Conservation (phyloP, 306 rosid species). For the Malus fusca region DNA sequence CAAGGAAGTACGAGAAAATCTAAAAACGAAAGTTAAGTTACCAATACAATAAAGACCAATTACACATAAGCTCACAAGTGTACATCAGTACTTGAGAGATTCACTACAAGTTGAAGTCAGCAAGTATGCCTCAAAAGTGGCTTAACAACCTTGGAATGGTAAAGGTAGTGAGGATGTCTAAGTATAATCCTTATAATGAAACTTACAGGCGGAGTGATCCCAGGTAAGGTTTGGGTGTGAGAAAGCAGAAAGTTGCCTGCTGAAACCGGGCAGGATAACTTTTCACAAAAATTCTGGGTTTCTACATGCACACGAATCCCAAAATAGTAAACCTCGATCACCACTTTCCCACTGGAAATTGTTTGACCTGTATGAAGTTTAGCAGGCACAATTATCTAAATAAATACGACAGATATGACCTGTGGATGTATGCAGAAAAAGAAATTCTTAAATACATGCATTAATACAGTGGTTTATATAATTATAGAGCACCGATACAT, state of each 20-base stretch:
- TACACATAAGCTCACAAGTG: background rate
- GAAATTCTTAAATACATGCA: background rate
- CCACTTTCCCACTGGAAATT: slow-evolving; percentile 51
- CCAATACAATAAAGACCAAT: background rate
- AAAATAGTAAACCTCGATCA: slow-evolving; percentile 55
- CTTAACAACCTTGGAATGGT: background rate
- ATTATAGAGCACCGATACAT: background rate
- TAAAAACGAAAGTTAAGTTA: background rate
- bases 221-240: slow-evolving; percentile 68
- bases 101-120: background rate
- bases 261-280: slow-evolving; percentile 51
- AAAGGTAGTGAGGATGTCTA: background rate
- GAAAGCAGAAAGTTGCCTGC: slow-evolving; percentile 56
- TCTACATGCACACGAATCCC: slow-evolving; percentile 68
- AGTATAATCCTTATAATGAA: slow-evolving; percentile 13
- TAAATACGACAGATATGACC: background rate
- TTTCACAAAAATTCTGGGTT: slow-evolving; percentile 47
- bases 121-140: background rate
- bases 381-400: slow-evolving; percentile 6
- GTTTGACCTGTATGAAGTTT: slow-evolving; percentile 37
- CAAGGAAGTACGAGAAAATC: background rate
- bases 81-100: background rate
- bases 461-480: background rate
- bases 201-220: slow-evolving; percentile 72
- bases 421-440: background rate